Evolutionary conservation across 108 stramenopile genomes (phyloP), one percentile per base, ranked within the genome.

Genomic region (Cyclotella atomus): DNA sequence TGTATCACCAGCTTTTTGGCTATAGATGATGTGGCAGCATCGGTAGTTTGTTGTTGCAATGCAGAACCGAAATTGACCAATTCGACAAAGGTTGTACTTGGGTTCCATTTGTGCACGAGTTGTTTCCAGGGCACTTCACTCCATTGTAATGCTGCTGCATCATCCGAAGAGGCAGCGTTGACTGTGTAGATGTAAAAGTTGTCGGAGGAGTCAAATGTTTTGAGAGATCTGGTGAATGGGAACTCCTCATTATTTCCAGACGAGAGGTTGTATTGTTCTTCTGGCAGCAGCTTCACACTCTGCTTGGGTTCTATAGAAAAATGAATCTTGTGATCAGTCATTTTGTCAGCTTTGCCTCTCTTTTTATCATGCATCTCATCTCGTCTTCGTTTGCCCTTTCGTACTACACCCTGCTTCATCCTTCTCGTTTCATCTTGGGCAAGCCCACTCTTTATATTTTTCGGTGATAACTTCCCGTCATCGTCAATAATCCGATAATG

Each of bases 91-190:
- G 65, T 59, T 10, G 74, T 75, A 46, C 44, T 35, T 36, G 52
- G 56, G 21, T 38, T 53, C 74, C 74, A 75, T 20, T 59, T 50
- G 28, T 33, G n/a, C 5, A 60, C 56, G 43, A 75, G 46, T 9
- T 75, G 53, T 49, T 49, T 50, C 74, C 74, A 75, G 1, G 53
- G 57, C 19, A 75, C 45, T 67, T 59, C 65, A 33, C 44, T 66
- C 74, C 74, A 75, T 66, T 59, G 29, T 38, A 75, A 47, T 15
- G 74, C 32, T 34, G 73, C 65, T 25, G 49, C 2, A 23, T 53
- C 41, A 0, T 32, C 30, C 6, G 72, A 2, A 5, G 73, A 65
- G n/a, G 54, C 29, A 14, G 38, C 19, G 52, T 75, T 34, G 32
- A 67, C 55, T 25, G 36, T 47, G 74, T 75, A 60, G 30, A 67